These are phyloP conservation scores for Fusarium zealandicum DNA, from an alignment of 2,329 filamentous ascomycete species.

Conservation along the genomic window DNA sequence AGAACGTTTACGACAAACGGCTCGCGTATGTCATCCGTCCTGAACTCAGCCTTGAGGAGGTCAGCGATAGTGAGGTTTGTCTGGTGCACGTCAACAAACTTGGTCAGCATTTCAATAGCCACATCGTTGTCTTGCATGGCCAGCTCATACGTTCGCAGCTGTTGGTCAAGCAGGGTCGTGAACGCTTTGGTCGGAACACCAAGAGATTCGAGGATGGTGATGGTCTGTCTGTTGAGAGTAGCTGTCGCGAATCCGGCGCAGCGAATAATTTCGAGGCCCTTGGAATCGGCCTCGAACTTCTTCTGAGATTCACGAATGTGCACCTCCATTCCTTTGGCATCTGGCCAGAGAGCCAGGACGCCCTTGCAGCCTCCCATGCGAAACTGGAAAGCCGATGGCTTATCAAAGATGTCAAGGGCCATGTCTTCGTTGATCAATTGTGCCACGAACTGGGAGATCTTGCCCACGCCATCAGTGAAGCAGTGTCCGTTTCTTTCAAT, in stretches of 20 bases:
- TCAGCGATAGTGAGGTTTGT: slow-evolving; percentile 76
- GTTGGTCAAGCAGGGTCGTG: slow-evolving; percentile 67
- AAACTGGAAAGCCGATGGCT: slow-evolving; percentile 89
- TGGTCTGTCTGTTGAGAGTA: slow-evolving; percentile 88
- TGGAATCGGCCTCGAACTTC: slow-evolving; percentile 79
- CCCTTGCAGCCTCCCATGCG: slow-evolving; percentile 93
- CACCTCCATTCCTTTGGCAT: slow-evolving; percentile 71
- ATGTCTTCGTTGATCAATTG: slow-evolving; percentile 76
- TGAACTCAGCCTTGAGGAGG: slow-evolving; percentile 83
- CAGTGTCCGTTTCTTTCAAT: slow-evolving; percentile 71
- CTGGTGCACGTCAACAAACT: slow-evolving; percentile 85
- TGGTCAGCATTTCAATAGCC: slow-evolving; percentile 73
- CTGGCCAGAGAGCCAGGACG: slow-evolving; percentile 77
- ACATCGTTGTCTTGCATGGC: slow-evolving; percentile 71
- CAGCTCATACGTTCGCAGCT: slow-evolving; percentile 71
- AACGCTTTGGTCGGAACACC: slow-evolving; percentile 76
- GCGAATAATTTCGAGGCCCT: slow-evolving; percentile 84
- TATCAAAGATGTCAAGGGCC: slow-evolving; percentile 60
- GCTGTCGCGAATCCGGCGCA: slow-evolving; percentile 79
- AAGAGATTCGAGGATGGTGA: slow-evolving; percentile 80
- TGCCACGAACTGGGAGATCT: slow-evolving; percentile 82
- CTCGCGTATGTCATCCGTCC: slow-evolving; percentile 65
- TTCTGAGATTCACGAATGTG: slow-evolving; percentile 84
- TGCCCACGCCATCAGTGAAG: slow-evolving; percentile 94
- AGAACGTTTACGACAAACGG: slow-evolving; percentile 84